Conservation (phyloP, 345 rosid species). For the Carallia brachiata region DNA sequence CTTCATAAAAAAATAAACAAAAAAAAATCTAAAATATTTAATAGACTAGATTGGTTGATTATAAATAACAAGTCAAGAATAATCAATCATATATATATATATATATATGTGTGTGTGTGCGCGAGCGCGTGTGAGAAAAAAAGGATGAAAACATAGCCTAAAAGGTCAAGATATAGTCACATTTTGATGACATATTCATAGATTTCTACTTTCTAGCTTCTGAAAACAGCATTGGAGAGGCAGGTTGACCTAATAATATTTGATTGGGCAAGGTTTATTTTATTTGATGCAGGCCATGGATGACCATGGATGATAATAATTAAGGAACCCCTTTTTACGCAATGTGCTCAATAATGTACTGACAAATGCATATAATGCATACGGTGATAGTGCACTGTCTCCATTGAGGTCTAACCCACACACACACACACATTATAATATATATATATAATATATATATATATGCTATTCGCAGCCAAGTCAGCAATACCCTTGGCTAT, state of each 20-base stretch:
- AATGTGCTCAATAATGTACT: constrained; percentile 11
- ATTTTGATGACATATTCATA: not conserved
- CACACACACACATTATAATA: too few species aligned
- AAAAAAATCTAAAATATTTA: too few species aligned
- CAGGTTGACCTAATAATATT: constrained; percentile 19
- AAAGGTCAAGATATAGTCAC: too few species aligned
- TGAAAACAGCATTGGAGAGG: constrained; percentile 19
- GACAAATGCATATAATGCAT: constrained; percentile 11
- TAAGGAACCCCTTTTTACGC: not conserved
- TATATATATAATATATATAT: too few species aligned
- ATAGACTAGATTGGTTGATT: too few species aligned
- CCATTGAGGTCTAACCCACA: not conserved
- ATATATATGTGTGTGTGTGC: too few species aligned
- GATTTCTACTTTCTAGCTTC: constrained; percentile 10
- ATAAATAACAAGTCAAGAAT: too few species aligned
- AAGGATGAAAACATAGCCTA: too few species aligned
- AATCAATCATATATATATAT: too few species aligned
- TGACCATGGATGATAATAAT: not conserved
- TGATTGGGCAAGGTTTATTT: not conserved
- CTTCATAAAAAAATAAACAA: too few species aligned
- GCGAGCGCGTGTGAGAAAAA: too few species aligned
- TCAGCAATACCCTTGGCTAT: not conserved
- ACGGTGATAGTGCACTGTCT: constrained; percentile 6
- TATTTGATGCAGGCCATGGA: not conserved
- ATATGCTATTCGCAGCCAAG: constrained; percentile 1